These are phyloP conservation scores for Erodium moschatum DNA, from an alignment of 441 rosid genomes.

Conservation along the genomic window DNA sequence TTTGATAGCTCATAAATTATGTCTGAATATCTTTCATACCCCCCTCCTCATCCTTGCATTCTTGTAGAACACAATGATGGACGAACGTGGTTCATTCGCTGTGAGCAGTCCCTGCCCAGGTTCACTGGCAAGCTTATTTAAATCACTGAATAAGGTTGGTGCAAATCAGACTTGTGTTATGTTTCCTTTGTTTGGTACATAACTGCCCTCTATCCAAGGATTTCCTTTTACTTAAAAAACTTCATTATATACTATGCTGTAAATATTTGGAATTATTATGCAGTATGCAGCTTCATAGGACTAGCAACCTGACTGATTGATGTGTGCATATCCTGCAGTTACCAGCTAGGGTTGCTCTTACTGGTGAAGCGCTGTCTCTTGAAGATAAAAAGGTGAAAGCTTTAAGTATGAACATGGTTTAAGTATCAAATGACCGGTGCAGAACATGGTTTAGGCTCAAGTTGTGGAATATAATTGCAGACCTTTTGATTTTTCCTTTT, in stretches of 20 bases:
- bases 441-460: constrained; percentile 9
- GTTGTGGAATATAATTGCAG: constrained; percentile 2
- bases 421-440: background rate
- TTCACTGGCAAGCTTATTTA: constrained; percentile 50
- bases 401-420: constrained; percentile 6
- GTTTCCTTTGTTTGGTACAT: background rate
- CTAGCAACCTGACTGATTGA: constrained; percentile 14
- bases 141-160: constrained; percentile 56
- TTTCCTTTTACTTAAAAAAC: background rate
- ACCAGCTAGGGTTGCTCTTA: constrained; percentile 67
- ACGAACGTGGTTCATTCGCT: constrained; percentile 76
- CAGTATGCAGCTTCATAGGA: background rate
- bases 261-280: constrained; percentile 2
- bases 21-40: background rate
- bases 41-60: constrained; percentile 9
- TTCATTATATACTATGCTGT: constrained; percentile 1
- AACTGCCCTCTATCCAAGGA: background rate
- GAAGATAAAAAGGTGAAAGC: constrained; percentile 50
- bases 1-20: constrained; percentile 8
- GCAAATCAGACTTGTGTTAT: constrained; percentile 14
- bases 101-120: constrained; percentile 67
- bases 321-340: constrained; percentile 38
- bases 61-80: constrained; percentile 66
- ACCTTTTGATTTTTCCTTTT: constrained; percentile 21
- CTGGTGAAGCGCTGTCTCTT: constrained; percentile 63